Conservation (phyloP, 2,329 filamentous ascomycete genomes). For the Clarireedia sp. region DNA sequence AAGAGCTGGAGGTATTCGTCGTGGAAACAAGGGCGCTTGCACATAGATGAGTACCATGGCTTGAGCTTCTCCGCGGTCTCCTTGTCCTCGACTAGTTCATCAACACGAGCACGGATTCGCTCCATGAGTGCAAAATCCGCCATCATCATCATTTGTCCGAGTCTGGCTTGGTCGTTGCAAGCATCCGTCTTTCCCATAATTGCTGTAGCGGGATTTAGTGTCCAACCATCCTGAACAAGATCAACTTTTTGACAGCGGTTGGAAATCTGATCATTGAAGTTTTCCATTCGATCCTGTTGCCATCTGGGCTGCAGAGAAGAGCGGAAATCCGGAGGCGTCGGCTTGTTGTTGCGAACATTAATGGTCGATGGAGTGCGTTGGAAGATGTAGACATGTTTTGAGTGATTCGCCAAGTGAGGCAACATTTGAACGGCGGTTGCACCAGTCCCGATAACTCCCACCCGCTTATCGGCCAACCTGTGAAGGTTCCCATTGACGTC, state of each 20-base stretch:
- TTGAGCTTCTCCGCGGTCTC: constrained; percentile 39
- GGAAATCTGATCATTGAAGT: constrained; percentile 28
- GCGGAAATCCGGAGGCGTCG: constrained; percentile 31
- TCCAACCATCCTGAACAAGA: constrained; percentile 47
- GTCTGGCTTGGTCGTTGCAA: neutral
- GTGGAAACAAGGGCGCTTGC: constrained; percentile 45
- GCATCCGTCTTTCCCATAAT: constrained; percentile 29
- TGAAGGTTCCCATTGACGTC: constrained; percentile 3
- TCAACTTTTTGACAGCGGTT: constrained; percentile 43
- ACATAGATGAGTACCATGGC: constrained; percentile 46
- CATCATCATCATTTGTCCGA: constrained; percentile 5
- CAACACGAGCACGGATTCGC: constrained; percentile 17
- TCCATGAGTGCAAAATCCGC: constrained; percentile 8
- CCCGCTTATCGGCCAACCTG: constrained; percentile 42
- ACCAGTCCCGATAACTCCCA: constrained; percentile 52
- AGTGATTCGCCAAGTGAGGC: constrained; percentile 45
- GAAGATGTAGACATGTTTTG: constrained; percentile 43
- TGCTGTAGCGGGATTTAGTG: constrained; percentile 28
- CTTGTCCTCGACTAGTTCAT: constrained; percentile 36
- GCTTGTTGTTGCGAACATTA: constrained; percentile 42
- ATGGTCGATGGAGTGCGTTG: constrained; percentile 54
- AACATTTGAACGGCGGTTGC: constrained; percentile 52
- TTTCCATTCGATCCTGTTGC: constrained; percentile 9
- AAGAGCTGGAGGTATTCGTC: constrained; percentile 50
- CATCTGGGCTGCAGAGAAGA: constrained; percentile 13